Base-by-base conservation (phyloP, 345 rosid genomes). In the Turritis glabra region DNA sequence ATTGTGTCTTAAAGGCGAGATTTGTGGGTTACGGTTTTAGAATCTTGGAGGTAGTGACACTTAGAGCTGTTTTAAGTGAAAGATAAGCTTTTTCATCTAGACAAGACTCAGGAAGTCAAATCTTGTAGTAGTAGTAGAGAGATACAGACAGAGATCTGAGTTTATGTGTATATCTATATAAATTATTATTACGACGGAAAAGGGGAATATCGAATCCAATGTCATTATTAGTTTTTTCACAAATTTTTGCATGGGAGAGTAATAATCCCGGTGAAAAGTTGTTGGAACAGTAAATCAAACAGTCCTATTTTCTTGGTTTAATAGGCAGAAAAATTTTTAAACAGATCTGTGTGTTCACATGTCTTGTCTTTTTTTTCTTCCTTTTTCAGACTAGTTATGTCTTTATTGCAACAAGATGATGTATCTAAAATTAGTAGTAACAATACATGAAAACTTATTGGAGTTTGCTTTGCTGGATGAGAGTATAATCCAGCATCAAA, bases 41-140 rank as follows among this genome's bases (percentile, higher is more conserved):
- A 64, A 46, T 64, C 55, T 51, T n/a, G 59, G 62, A 23, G 66
- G 2, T 64, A n/a, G 71, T 76, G 80, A 71, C 77, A 56, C 62
- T 33, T 17, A 68, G 38, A 40, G 22, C 5, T 38, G 21, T 38
- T n/a, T n/a, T n/a, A 13, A 56, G 66, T 35, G 58, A 22, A 27
- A 65, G 76, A 77, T 77, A 58, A 77, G 50, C 67, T 75, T 40
- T 69, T 67, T 53, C 71, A 55, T 30, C 8, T 27, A 41, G 48
- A 32, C 0, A 41, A 41, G 53, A 40, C 41, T n/a, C 27, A 37
- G 9, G 19, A 26, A 76, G 76, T 77, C 71, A 54, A 76, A 55
- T 53, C 65, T 63, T 67, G 78, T 52, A 35, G 3, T 32, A 37
- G 57, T 17, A 69, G 35, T 12, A n/a, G 38, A 57, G 58, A 53